Evolutionary conservation across 495 filamentous ascomycete species (phyloP).

Genomic region (Immersiella caudata): DNA sequence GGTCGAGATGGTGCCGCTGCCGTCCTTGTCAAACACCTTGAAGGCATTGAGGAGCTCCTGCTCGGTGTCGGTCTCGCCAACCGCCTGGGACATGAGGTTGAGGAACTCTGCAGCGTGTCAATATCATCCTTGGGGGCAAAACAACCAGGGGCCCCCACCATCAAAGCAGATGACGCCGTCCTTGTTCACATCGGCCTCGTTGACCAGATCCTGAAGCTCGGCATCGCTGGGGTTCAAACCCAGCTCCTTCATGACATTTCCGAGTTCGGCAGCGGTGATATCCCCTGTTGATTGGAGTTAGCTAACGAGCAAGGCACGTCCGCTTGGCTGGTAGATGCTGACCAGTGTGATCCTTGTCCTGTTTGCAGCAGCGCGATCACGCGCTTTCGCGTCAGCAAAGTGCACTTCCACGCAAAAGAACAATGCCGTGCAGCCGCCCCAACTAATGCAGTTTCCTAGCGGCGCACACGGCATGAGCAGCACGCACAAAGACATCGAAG

Average conservation of each 20-base stretch:
- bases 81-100: conserved; percentile 48
- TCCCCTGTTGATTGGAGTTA: conserved; percentile 34
- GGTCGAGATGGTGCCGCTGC: conserved; percentile 49
- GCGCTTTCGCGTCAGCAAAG: not conserved
- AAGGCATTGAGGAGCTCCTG: conserved; percentile 52
- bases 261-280: conserved; percentile 48
- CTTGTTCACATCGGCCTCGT: conserved; percentile 50
- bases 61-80: conserved; percentile 46
- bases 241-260: conserved; percentile 49
- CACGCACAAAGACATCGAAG: conserved; percentile 28
- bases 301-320: not conserved
- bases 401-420: not conserved
- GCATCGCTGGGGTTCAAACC: conserved; percentile 47
- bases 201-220: conserved; percentile 51
- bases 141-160: conserved; percentile 30
- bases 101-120: conserved; percentile 44
- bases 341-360: conserved; percentile 98
- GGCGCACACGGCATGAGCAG: not conserved
- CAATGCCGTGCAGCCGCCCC: not conserved
- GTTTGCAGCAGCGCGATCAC: not conserved
- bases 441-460: not conserved
- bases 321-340: conserved; percentile 43
- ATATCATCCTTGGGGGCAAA: not conserved
- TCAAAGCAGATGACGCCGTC: conserved; percentile 52
- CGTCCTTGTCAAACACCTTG: conserved; percentile 54